Percentiles rank a stretch among this genome's conserved stretches.
Conservation (phyloP, 2,329 filamentous ascomycete genomes). For the Aspergillus viridinutans region DNA sequence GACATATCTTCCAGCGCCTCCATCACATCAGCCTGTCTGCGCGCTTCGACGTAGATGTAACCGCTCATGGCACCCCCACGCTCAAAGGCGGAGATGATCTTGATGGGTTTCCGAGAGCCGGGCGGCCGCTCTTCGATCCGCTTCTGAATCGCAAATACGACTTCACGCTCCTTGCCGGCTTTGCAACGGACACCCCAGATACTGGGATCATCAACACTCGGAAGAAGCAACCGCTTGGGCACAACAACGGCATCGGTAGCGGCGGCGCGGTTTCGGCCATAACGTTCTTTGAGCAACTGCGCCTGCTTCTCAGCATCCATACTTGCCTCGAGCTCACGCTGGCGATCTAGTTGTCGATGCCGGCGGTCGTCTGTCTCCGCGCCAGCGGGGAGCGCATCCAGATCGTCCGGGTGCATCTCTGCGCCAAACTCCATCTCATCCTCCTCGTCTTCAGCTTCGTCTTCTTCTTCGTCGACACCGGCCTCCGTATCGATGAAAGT, state of each 20-base stretch:
- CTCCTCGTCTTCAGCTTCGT: slow-evolving; percentile 83
- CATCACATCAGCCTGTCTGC: slow-evolving; percentile 79
- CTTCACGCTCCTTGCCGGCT: slow-evolving; percentile 91
- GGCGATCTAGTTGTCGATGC: slow-evolving; percentile 89
- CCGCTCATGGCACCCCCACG: slow-evolving; percentile 85
- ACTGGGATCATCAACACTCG: slow-evolving; percentile 89
- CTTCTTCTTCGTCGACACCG: slow-evolving; percentile 91
- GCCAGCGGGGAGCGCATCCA: slow-evolving; percentile 68
- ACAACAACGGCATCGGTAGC: slow-evolving; percentile 70
- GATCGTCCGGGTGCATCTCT: slow-evolving; percentile 85
- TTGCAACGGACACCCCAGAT: slow-evolving; percentile 95
- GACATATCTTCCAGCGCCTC: slow-evolving; percentile 77
- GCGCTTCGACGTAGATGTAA: slow-evolving; percentile 91
- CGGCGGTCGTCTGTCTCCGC: slow-evolving; percentile 83
- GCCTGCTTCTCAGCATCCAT: slow-evolving; percentile 94
- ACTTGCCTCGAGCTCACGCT: slow-evolving; percentile 79
- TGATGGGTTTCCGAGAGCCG: slow-evolving; percentile 72
- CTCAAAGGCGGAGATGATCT: slow-evolving; percentile 88
- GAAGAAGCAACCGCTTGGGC: slow-evolving; percentile 79
- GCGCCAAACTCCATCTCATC: slow-evolving; percentile 84
- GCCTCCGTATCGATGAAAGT: slow-evolving; percentile 97
- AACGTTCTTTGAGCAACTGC: slow-evolving; percentile 78
- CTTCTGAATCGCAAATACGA: slow-evolving; percentile 82
- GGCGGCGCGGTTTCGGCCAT: slow-evolving; percentile 70
- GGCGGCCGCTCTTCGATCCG: slow-evolving; percentile 72